Base-by-base conservation (phyloP, 2,329 filamentous ascomycete genomes). In the Fusarium chaquense region DNA sequence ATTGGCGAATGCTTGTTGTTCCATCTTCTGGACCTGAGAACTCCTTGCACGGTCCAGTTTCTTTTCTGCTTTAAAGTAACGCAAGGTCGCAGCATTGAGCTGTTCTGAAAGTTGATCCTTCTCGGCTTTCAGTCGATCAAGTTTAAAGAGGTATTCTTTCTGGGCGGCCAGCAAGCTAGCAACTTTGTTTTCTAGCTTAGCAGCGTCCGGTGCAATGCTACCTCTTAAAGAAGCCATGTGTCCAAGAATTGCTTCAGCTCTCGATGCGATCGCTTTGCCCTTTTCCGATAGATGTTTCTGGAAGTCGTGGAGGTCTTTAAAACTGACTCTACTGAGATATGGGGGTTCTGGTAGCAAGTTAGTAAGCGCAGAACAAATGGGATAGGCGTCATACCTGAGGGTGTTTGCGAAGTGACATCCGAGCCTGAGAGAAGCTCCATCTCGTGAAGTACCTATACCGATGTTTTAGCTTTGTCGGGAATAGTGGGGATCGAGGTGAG, bases 61-160 rank as follows among this genome's bases (percentile, higher is more conserved):
- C 83, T 97, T 97, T 79, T 99, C 96, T 0, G 96, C 96, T 72
- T 97, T 93, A 83, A 98, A 93, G 76, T 97, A 98, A 70, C 96
- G 89, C 62, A 97, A 84, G 7, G 94, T 97, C 18, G 95, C 96
- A 35, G 89, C 91, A 77, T 98, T 95, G 22, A 98, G 84, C 67
- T 95, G 91, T 75, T 96, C 92, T 47, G 93, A 93, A 5, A 97
- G 85, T 72, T 93, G 90, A 56, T 97, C 91, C 75, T 96, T 97
- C 75, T 98, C 94, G 9, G 87, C 84, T 50, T 89, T 86, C 15
- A 94, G 83, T 56, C 90, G 88, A 70, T 97, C 93, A 52, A 97
- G 81, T 77, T 94, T 92, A 38, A 91, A 85, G 13, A 92, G 84
- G 72, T 93, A 90, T 57, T 91, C 89, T 78, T 98, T 99, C 77